These are phyloP conservation scores for Colletotrichum sp. DNA, from an alignment of 2,329 filamentous ascomycete species.

Conservation along the genomic window DNA sequence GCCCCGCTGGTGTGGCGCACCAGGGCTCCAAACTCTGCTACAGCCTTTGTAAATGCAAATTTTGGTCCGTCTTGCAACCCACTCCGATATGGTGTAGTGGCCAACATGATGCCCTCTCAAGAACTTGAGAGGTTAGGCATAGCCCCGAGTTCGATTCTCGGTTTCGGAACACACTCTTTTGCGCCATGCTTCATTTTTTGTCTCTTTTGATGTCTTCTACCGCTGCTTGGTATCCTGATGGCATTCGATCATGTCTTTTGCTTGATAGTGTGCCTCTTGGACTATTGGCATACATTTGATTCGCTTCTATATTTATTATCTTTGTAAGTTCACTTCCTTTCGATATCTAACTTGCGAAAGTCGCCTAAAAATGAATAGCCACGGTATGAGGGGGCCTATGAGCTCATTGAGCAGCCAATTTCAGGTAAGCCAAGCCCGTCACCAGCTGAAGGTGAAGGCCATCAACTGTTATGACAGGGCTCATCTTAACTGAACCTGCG, in stretches of 20 bases:
- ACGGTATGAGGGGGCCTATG: neutral
- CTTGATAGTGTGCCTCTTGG: neutral
- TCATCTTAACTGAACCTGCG: neutral
- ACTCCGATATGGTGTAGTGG: constrained; percentile 20
- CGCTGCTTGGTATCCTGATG: neutral
- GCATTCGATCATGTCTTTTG: neutral
- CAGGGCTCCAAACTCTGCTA: neutral
- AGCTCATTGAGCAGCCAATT: neutral
- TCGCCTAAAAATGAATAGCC: neutral
- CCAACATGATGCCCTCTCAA: constrained; percentile 20
- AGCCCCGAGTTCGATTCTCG: constrained; percentile 21
- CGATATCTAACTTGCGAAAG: neutral
- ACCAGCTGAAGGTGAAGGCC: neutral
- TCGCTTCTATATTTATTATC: neutral
- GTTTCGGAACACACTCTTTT: constrained; percentile 6
- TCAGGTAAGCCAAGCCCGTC: neutral
- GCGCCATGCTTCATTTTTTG: neutral
- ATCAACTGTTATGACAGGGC: neutral
- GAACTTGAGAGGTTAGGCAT: neutral
- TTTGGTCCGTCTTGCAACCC: neutral
- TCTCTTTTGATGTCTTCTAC: neutral
- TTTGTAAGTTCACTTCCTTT: neutral
- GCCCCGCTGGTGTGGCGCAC: neutral
- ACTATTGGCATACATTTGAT: neutral
- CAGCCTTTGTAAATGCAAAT: neutral